Evolutionary conservation across 768 basidiomycete genomes (phyloP).

Genomic region (Leucocoprinus leucothites): DNA sequence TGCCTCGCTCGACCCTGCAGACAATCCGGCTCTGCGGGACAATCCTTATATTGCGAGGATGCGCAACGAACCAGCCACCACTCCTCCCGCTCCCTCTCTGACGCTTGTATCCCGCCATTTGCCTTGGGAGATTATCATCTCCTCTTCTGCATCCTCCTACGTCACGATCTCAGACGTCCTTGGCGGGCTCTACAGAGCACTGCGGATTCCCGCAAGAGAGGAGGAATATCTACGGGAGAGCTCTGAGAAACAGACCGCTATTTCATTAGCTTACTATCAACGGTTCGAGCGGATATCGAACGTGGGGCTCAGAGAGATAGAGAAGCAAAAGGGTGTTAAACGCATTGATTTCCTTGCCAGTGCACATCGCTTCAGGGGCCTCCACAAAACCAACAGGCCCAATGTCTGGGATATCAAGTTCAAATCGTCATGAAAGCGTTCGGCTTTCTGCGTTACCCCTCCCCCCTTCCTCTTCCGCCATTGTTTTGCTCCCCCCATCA

Average conservation of each 20-base stretch:
- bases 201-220: background rate
- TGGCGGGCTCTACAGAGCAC: background rate
- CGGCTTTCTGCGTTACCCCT: no score
- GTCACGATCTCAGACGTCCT: background rate
- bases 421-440: background rate
- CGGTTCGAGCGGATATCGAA: background rate
- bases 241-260: background rate
- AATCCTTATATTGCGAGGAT: background rate
- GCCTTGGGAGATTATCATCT: background rate
- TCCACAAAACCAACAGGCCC: background rate
- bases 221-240: background rate
- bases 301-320: background rate
- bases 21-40: background rate
- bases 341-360: background rate
- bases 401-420: background rate
- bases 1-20: background rate
- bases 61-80: background rate
- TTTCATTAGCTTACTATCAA: background rate
- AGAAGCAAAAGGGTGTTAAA: background rate
- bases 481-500: no score
- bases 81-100: background rate
- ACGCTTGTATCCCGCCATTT: background rate
- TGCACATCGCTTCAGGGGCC: background rate
- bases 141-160: background rate
- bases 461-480: no score